Conservation (phyloP, 208 protist species). For the Trypanosoma brucei region DNA sequence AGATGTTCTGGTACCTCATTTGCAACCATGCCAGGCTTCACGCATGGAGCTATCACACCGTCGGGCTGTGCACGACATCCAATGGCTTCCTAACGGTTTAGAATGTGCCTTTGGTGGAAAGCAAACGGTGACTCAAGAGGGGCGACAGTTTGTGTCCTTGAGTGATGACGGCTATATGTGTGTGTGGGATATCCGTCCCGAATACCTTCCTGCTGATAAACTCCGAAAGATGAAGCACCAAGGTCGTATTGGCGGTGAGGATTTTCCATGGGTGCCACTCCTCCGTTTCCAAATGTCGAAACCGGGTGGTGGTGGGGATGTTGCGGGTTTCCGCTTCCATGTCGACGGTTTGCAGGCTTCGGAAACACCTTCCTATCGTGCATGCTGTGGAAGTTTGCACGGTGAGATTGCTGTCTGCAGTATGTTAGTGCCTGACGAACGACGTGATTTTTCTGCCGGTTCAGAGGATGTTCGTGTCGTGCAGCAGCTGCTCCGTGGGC, state of each 20-base stretch:
- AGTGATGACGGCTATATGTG: conserved; percentile 84
- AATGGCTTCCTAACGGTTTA: conserved; percentile 73
- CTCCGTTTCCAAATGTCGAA: conserved; percentile 62
- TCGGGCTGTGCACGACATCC: conserved; percentile 80
- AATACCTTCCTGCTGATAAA: conserved; percentile 83
- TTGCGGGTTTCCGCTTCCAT: conserved; percentile 79
- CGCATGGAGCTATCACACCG: conserved; percentile 85
- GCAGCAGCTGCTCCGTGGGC: conserved; percentile 38
- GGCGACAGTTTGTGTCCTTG: conserved; percentile 80
- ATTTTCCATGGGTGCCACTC: conserved; percentile 83
- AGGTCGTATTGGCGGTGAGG: conserved; percentile 45
- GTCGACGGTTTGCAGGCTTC: conserved; percentile 53
- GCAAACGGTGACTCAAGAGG: conserved; percentile 48
- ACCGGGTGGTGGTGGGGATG: conserved; percentile 60
- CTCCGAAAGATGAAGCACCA: conserved; percentile 89
- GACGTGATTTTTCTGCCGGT: conserved; percentile 31
- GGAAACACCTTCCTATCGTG: conserved; percentile 55
- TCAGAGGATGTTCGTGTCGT: conserved; percentile 69
- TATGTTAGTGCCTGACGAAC: conserved; percentile 58
- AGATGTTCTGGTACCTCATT: conserved; percentile 73
- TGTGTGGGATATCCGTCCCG: conserved; percentile 86
- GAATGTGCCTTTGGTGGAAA: conserved; percentile 88
- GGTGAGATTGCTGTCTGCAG: conserved; percentile 74
- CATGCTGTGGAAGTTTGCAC: conserved; percentile 53
- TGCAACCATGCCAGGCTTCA: conserved; percentile 72